Base-by-base conservation (phyloP, 768 basidiomycete genomes). In the Lenzites betulinus region DNA sequence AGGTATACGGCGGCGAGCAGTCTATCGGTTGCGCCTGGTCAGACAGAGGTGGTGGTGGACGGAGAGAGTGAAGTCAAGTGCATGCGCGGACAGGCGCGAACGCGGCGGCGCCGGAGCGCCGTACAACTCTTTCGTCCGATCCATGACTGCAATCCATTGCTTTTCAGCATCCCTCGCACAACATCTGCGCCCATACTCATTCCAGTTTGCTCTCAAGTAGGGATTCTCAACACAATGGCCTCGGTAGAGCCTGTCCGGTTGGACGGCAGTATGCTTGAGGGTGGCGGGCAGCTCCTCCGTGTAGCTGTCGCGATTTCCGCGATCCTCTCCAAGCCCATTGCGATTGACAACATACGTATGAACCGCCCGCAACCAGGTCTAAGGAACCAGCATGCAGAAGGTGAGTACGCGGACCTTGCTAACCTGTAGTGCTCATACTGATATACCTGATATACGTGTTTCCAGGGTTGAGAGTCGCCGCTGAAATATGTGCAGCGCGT, bases 251-350 rank as follows among this genome's bases (percentile, higher is more conserved):
- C 53, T 6, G 6, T 50, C 7, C 38, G 22, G n/a, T 23, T 81
- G 22, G 80, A 81, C 55, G 81, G 81, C 35, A 75, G 78, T 58
- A 73, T 74, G 48, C 72, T 80, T 26, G 81, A 81, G 66, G 81
- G 81, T 22, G 89, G 90, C 1, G 90, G 90, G 0, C 90, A 92
- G 66, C 81, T 92, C 39, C 74, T 92, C 26, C 83, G 90, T 49
- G 90, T 89, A 64, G 76, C 86, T 0, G 78, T 89, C 35, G 77
- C 88, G 1, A 74, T 91, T 36, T 83, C 90, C n/a, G 81, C 84
- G 9, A 75, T 92, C 18, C 76, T 90, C 16, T 73, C 74, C n/a
- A 85, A 79, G 58, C 83, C 86, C 1, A 75, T 91, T 26, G 73
- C 76, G 4, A 83, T 92, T 48, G 70, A 80, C 35, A 85, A 87